Conservation (phyloP, 805 yeast species). For the Torulaspora delbrueckii region DNA sequence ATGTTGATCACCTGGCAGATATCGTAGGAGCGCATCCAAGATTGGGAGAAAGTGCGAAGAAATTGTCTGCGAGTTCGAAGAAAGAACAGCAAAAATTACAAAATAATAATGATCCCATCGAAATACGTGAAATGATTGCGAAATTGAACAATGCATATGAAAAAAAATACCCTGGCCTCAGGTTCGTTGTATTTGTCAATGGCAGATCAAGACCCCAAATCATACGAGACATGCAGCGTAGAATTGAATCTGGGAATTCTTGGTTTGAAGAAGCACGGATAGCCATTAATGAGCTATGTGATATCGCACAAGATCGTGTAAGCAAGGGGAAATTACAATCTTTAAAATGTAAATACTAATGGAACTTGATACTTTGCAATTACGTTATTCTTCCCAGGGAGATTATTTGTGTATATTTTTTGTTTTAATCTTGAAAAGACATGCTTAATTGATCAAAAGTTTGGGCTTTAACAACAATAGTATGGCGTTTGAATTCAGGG, state of each 20-base stretch:
- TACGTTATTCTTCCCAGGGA: not conserved
- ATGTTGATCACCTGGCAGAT: slow-evolving; percentile 34
- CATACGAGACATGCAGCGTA: slow-evolving; percentile 53
- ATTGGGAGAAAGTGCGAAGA: slow-evolving; percentile 59
- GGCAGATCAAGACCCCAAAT: slow-evolving; percentile 66
- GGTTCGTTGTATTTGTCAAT: slow-evolving; percentile 86
- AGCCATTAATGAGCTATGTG: slow-evolving; percentile 87
- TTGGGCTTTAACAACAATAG: not conserved
- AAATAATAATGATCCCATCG: slow-evolving; percentile 40
- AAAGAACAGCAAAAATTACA: slow-evolving; percentile 66
- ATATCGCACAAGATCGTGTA: slow-evolving; percentile 78
- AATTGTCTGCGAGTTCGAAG: slow-evolving; percentile 59
- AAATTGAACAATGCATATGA: slow-evolving; percentile 62
- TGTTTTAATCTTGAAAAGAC: not conserved
- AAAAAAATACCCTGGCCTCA: slow-evolving; percentile 56
- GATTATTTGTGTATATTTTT: slow-evolving; percentile 1
- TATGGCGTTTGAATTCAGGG: not conserved
- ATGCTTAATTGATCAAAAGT: not conserved
- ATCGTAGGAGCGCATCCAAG: slow-evolving; percentile 92
- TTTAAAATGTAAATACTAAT: slow-evolving; percentile 1
- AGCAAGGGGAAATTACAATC: slow-evolving; percentile 38
- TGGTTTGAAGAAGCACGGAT: slow-evolving; percentile 51
- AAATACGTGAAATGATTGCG: slow-evolving; percentile 44
- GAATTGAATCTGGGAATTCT: slow-evolving; percentile 40
- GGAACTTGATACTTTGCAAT: not conserved